Evolutionary conservation across 139 green algal genomes (phyloP), one percentile per base, ranked within the genome.

Genomic region (Coelastrella sp.): DNA sequence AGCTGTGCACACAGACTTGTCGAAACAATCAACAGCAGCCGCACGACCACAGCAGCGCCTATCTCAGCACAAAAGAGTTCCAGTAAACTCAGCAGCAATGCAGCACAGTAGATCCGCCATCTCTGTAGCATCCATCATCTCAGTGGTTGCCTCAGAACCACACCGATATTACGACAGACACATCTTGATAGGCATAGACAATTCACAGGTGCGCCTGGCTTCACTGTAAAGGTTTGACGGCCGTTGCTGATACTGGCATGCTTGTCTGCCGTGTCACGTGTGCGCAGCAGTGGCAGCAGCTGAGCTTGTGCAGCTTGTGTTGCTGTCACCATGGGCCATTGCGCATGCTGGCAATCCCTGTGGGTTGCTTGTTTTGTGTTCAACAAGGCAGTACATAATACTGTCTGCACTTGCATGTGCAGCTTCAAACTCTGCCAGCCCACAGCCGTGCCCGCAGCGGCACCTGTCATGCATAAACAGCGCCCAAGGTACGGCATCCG

Each of bases 131-230:
- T 76, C 54, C 19, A 64, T 80, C 83, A 89, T 89, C 83, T 80
- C 61, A 57, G 83, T 89, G 7, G 68, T 80, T 19, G 32, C 66
- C 17, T 68, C 64, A 3, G 83, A 80, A 54, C 83, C 83, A 5
- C 8, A 80, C 56, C 54, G 80, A 10, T 22, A 19, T 71, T 89
- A 82, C 73, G 17, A n/a, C 47, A 73, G 71, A 10, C 71, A 83
- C 71, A 89, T 89, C 54, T 11, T 89, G 5, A 19, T 89, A 3
- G 84, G 19, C 71, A 81, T 89, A 17, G 84, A 89, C 84, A 89
- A 89, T 71, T 79, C 83, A 11, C 66, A 57, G 68, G 83, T 80
- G 68, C 22, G 80, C 3, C 16, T 8, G 54, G n/a, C 76, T 19
- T 54, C 13, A 7, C 5, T 8, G 32, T 47, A 47, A 47, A 47